Evolutionary conservation across 23 red algal genomes (phyloP).

Genomic region (Gracilariopsis chorda): DNA sequence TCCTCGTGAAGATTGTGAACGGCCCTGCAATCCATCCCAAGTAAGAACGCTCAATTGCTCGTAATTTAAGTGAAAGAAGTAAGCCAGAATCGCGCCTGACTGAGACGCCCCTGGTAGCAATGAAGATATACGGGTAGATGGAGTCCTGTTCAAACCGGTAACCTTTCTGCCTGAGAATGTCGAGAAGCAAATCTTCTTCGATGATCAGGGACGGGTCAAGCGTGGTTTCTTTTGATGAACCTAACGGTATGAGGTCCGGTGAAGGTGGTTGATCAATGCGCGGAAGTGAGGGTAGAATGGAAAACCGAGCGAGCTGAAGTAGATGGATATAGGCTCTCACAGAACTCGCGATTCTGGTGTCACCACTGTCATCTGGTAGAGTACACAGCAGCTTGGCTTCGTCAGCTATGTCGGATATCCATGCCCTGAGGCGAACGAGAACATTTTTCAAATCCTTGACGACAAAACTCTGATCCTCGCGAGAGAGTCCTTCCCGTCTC

Average conservation of each 20-base stretch:
- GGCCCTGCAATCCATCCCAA: slow-evolving; percentile 29
- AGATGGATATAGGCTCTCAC: not conserved
- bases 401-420: slow-evolving; percentile 8
- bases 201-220: slow-evolving; percentile 4
- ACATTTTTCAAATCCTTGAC: not conserved
- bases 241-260: slow-evolving; percentile 15
- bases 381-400: not conserved
- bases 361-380: not conserved
- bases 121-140: slow-evolving; percentile 38
- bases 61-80: slow-evolving; percentile 16
- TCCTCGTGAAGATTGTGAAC: not conserved
- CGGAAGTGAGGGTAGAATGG: not conserved
- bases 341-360: not conserved
- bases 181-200: not conserved
- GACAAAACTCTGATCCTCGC: not conserved
- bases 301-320: slow-evolving; percentile 8
- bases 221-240: not conserved
- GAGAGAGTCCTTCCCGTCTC: not conserved
- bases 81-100: slow-evolving; percentile 25
- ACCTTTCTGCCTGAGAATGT: not conserved
- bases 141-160: not conserved
- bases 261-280: not conserved
- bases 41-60: slow-evolving; percentile 58
- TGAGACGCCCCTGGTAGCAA: slow-evolving; percentile 40
- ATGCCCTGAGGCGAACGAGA: not conserved